These are phyloP conservation scores for Pleurotus cornucopiae DNA, from an alignment of 768 basidiomycete genomes.

Conservation along the genomic window DNA sequence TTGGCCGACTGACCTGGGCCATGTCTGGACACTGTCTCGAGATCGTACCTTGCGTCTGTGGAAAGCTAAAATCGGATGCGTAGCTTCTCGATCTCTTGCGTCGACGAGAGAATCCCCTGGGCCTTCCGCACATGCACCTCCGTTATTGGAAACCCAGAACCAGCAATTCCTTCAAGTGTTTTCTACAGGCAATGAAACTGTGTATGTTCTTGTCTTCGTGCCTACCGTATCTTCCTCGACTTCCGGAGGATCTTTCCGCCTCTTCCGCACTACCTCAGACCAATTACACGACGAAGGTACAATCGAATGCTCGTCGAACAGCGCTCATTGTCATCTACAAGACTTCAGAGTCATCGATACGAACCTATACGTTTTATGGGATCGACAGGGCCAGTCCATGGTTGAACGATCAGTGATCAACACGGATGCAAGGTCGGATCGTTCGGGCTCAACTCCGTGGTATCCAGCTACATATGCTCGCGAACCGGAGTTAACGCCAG, in stretches of 20 bases:
- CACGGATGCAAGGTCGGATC: slow-evolving; percentile 27
- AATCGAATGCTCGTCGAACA: slow-evolving; percentile 57
- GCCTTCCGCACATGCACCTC: background rate
- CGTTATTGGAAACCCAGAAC: slow-evolving; percentile 47
- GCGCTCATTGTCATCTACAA: slow-evolving; percentile 68
- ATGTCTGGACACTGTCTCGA: slow-evolving; percentile 83
- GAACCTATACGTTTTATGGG: slow-evolving; percentile 73
- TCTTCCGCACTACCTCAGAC: slow-evolving; percentile 55
- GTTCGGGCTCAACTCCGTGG: slow-evolving; percentile 41
- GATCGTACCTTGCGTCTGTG: slow-evolving; percentile 83
- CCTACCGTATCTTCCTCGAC: slow-evolving; percentile 60
- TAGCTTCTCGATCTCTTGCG: slow-evolving; percentile 56
- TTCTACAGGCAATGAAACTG: slow-evolving; percentile 44
- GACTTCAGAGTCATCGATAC: slow-evolving; percentile 63
- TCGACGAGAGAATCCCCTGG: slow-evolving; percentile 9
- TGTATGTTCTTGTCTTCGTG: slow-evolving; percentile 68
- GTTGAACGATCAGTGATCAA: slow-evolving; percentile 55
- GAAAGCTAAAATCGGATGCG: slow-evolving; percentile 73
- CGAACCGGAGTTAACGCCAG: slow-evolving; percentile 75
- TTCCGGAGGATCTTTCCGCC: slow-evolving; percentile 78
- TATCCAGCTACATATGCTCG: slow-evolving; percentile 54
- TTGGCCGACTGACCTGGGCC: slow-evolving; percentile 69
- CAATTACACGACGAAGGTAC: slow-evolving; percentile 52
- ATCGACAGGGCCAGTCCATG: slow-evolving; percentile 70
- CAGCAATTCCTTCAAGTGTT: slow-evolving; percentile 67